These are phyloP conservation scores for Calendula officinalis DNA, from an alignment of 129 eudicot genomes.

Conservation along the genomic window DNA sequence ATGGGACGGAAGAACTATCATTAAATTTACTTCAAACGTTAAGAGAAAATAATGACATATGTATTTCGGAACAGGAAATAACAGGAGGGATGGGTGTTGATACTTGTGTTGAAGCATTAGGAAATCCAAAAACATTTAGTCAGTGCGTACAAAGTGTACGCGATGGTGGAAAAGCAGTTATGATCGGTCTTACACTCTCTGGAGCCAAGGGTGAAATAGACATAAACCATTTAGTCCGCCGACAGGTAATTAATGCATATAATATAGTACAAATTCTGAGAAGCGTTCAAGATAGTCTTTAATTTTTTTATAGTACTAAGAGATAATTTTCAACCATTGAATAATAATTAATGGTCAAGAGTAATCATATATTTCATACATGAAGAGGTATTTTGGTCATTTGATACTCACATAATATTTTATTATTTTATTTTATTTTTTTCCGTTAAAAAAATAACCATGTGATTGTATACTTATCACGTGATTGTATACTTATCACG, in stretches of 20 bases:
- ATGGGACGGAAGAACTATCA: too few relatives aligned
- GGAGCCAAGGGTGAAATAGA: conserved; percentile 94
- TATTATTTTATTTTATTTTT: neutral
- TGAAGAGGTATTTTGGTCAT: too few relatives aligned
- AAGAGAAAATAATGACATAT: neutral
- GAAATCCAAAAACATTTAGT: conserved; percentile 76
- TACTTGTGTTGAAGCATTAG: conserved; percentile 85
- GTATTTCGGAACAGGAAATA: conserved; percentile 57
- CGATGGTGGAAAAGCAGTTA: conserved; percentile 97
- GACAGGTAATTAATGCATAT: conserved; percentile 89
- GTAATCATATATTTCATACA: too few relatives aligned
- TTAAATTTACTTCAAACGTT: too few relatives aligned
- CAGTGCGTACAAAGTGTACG: conserved; percentile 91
- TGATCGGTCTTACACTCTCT: conserved; percentile 89
- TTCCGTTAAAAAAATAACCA: too few relatives aligned
- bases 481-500: too few relatives aligned
- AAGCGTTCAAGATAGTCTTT: too few relatives aligned
- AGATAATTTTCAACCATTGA: too few relatives aligned
- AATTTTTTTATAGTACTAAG: too few relatives aligned
- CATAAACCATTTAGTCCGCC: conserved; percentile 94
- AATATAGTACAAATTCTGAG: too few relatives aligned
- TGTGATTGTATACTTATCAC: too few relatives aligned
- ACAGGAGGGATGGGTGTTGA: conserved; percentile 97
- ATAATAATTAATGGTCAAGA: too few relatives aligned
- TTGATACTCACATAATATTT: neutral